Base-by-base conservation (phyloP, 1,284 basidiomycete species). In the Ceratobasidium sp. region DNA sequence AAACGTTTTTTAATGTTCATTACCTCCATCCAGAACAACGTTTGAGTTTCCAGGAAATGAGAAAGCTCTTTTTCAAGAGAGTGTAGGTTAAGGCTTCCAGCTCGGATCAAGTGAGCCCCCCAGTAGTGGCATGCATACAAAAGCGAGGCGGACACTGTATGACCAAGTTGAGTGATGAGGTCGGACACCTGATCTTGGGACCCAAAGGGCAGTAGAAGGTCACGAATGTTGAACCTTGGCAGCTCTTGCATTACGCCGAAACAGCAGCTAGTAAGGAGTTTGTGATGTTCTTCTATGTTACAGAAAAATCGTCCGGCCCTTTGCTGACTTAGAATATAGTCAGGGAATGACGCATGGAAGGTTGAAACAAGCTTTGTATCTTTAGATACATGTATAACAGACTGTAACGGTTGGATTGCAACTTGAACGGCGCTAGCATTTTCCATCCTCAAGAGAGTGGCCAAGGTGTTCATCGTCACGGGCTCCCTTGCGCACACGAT, bases 191-290 rank as follows among this genome's bases (percentile, higher is more conserved):
- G 48, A 2, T 23, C 28, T 13, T 71, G 54, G 13, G 26, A 40
- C 3, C 42, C 23, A 59, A 23, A 71, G 9, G 68, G 59, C 28
- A 54, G 44, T 26, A 59, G 54, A 20, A 71, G 33, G 2, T 46
- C 40, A 20, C 68, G 59, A 4, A 71, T 71, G 40, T 71, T 71
- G 68, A 71, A 71, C 56, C 38, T 38, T n/a, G 46, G 54, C 26
- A 40, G 23, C 1, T 9, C 23, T n/a, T 71, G 44, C 28, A 57
- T 38, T 4, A n/a, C n/a, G 5, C 12, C 48, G 20, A 69, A 42
- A 33, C 67, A 69, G 5, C 28, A 3, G 20, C 13, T 3, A 13
- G 67, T 50, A 10, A 69, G 28, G n/a, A 38, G 3, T 23, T 12
- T 44, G 26, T 40, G 10, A 38, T 40, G 15, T 23, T 4, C 7